phyloP scores from a whole-genome alignment of 176 grass and related monocot species.

The Eragrostis nindensis region DNA sequence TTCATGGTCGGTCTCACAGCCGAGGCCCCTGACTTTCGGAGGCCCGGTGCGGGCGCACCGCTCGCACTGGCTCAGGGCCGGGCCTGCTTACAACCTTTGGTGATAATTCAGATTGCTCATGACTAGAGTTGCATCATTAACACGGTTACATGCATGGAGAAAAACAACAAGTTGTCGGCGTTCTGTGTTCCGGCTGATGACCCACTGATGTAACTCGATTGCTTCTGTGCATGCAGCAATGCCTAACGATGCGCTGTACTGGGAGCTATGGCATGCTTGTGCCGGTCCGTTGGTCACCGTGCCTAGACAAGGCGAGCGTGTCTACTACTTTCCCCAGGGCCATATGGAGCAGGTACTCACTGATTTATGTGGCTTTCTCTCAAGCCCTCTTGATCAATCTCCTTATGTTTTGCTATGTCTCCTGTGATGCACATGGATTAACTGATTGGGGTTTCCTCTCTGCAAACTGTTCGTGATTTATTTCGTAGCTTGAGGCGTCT shows the following conservation, averaged over 20 bases:
- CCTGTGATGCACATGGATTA: conserved; percentile 1
- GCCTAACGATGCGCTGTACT: conserved; percentile 55
- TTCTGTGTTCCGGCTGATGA: conserved; percentile 15
- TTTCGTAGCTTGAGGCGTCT: conserved; percentile 88
- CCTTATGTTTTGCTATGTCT: neutral
- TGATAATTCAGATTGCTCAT: neutral
- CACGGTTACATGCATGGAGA: neutral
- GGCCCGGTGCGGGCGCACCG: too few species aligned
- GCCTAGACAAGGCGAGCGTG: conserved; percentile 68
- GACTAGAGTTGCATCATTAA: neutral
- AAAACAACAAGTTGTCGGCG: neutral
- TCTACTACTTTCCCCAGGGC: conserved; percentile 97
- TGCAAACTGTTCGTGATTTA: conserved; percentile 29
- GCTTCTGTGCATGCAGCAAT: conserved; percentile 45
- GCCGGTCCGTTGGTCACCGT: conserved; percentile 82
- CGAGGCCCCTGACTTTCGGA: too few species aligned
- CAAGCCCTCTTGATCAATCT: conserved; percentile 1
- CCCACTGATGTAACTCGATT: neutral
- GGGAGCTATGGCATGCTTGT: conserved; percentile 90
- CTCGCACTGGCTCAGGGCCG: too few species aligned
- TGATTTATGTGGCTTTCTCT: conserved; percentile 4
- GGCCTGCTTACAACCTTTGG: neutral
- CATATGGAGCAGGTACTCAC: conserved; percentile 94
- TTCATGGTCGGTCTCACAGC: too few species aligned
- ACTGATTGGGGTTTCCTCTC: conserved; percentile 1